A percentile compares a stretch with the other conserved stretches of the same genome.
Evolutionary conservation across 495 filamentous ascomycete genomes (phyloP).

Genomic region (Lophiotrema nucula): DNA sequence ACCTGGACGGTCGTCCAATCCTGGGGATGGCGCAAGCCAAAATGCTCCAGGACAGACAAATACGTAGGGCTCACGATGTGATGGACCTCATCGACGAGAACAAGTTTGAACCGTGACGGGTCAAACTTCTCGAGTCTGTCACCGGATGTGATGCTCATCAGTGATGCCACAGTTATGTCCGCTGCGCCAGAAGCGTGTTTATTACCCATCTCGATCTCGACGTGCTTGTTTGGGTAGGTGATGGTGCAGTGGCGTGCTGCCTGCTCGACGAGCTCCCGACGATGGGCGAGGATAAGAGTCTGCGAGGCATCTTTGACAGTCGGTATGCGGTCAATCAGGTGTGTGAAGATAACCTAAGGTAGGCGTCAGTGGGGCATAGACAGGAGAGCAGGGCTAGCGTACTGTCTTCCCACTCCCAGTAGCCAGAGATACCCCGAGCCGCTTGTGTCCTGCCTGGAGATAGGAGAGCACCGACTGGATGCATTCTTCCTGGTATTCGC

Average conservation of each 20-base stretch:
- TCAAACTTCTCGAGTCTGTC: constrained; percentile 80
- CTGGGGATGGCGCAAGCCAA: constrained; percentile 61
- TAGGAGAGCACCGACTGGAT: constrained; percentile 79
- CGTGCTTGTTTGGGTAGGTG: constrained; percentile 72
- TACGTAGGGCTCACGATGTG: constrained; percentile 88
- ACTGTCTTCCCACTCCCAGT: constrained; percentile 94
- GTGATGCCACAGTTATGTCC: constrained; percentile 92
- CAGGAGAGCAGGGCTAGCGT: constrained; percentile 21
- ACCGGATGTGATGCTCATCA: constrained; percentile 72
- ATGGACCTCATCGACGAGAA: constrained; percentile 97
- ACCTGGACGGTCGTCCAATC: constrained; percentile 42
- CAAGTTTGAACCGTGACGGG: constrained; percentile 75
- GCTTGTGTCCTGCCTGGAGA: constrained; percentile 69
- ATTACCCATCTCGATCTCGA: constrained; percentile 90
- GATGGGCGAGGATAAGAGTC: constrained; percentile 88
- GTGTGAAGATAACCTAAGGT: constrained; percentile 85
- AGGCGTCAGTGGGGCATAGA: neutral
- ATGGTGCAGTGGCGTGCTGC: constrained; percentile 77
- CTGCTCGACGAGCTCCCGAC: constrained; percentile 93
- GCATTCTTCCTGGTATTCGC: constrained; percentile 52
- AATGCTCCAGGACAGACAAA: constrained; percentile 67
- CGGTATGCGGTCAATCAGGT: constrained; percentile 78
- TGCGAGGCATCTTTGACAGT: constrained; percentile 60
- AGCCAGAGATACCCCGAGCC: constrained; percentile 84
- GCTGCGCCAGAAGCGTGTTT: constrained; percentile 69